These are phyloP conservation scores for Escallonia herrerae DNA, from an alignment of 129 eudicot species.

Conservation along the genomic window DNA sequence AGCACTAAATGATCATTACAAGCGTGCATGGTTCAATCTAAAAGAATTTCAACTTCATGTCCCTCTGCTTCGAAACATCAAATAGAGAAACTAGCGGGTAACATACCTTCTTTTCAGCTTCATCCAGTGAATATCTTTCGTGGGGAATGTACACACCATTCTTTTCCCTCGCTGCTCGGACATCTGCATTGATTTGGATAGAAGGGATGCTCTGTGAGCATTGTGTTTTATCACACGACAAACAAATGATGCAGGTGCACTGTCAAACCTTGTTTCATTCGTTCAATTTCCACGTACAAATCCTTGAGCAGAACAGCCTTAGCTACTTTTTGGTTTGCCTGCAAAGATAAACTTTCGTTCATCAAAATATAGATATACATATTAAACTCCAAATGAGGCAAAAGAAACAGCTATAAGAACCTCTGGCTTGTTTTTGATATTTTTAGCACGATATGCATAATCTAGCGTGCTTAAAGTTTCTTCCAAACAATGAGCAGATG, in stretches of 20 bases:
- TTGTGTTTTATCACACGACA: conserved; percentile 1
- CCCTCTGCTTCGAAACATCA: too few species aligned
- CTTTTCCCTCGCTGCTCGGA: conserved; percentile 92
- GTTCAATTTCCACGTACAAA: conserved; percentile 73
- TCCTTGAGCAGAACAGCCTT: conserved; percentile 78
- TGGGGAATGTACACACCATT: conserved; percentile 84
- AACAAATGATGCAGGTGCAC: conserved; percentile 1
- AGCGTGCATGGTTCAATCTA: too few species aligned
- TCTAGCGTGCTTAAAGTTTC: conserved; percentile 90
- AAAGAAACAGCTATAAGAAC: conserved; percentile 25
- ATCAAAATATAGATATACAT: neutral
- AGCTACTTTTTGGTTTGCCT: conserved; percentile 85
- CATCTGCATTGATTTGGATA: conserved; percentile 35
- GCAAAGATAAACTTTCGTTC: conserved; percentile 17
- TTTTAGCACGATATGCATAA: conserved; percentile 87
- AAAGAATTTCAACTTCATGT: too few species aligned
- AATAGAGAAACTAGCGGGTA: neutral
- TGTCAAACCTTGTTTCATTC: conserved; percentile 77
- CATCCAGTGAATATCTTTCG: conserved; percentile 76
- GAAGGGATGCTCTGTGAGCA: neutral
- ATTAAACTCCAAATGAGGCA: conserved; percentile 1
- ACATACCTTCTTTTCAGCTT: conserved; percentile 80
- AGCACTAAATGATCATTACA: too few species aligned
- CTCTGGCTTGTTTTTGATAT: conserved; percentile 89
- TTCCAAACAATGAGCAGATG: conserved; percentile 74